phyloP scores from a whole-genome alignment of 768 basidiomycete species.

The Hericium alpestre region DNA sequence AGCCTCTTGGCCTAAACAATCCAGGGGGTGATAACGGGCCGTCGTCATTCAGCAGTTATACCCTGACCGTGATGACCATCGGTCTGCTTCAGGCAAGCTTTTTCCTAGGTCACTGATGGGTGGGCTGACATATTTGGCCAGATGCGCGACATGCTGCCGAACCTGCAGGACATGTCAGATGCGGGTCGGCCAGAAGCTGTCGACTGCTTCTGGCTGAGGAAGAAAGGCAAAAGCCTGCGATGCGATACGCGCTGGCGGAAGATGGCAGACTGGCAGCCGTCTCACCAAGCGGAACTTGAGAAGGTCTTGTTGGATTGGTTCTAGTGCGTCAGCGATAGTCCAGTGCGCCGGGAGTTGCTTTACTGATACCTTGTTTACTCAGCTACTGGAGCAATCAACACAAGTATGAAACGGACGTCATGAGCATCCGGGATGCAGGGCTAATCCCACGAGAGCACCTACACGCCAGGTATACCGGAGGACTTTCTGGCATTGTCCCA shows the following conservation, averaged over 20 bases:
- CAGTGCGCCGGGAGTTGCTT: neutral
- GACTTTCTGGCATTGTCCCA: constrained; percentile 3
- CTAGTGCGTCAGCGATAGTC: neutral
- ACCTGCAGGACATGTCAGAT: constrained; percentile 33
- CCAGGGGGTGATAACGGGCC: constrained; percentile 19
- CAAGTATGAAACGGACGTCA: constrained; percentile 20
- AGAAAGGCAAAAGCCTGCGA: constrained; percentile 2
- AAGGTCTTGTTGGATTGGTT: constrained; percentile 4
- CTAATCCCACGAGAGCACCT: constrained; percentile 16
- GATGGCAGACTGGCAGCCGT: constrained; percentile 1
- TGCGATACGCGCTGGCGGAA: constrained; percentile 9
- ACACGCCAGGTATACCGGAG: neutral
- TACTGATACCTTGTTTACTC: neutral
- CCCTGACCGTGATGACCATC: constrained; percentile 50
- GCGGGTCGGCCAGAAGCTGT: constrained; percentile 7
- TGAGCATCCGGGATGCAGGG: constrained; percentile 34
- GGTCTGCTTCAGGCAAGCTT: constrained; percentile 44
- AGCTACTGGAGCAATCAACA: constrained; percentile 36
- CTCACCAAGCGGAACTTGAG: constrained; percentile 3
- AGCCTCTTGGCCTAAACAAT: constrained; percentile 38
- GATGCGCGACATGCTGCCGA: constrained; percentile 37
- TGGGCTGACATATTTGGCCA: constrained; percentile 13
- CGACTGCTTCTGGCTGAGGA: constrained; percentile 24
- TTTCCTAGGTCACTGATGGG: too few relatives aligned
- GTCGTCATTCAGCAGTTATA: constrained; percentile 50